A percentile compares a stretch with the other conserved stretches of the same genome.
Evolutionary conservation across 1,284 basidiomycete genomes (phyloP).

Genomic region (Apiotrichum porosum): DNA sequence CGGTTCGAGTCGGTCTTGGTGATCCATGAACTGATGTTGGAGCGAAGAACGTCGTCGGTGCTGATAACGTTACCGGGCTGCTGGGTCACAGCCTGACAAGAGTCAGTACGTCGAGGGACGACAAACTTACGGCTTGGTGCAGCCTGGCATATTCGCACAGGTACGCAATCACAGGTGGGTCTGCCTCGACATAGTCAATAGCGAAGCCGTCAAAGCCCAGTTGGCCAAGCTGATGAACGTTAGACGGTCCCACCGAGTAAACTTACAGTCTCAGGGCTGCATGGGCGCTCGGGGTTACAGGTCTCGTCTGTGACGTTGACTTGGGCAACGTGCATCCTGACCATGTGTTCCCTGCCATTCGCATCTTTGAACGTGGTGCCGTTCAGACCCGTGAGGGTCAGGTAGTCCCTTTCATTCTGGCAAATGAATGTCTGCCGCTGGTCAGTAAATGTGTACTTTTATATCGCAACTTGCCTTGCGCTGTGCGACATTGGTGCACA

Average conservation of each 20-base stretch:
- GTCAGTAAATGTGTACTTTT: slow-evolving; percentile 4
- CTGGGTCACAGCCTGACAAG: slow-evolving; percentile 36
- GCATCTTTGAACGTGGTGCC: slow-evolving; percentile 54
- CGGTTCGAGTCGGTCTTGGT: slow-evolving; percentile 15
- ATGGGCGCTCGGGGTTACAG: slow-evolving; percentile 25
- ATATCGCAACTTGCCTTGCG: slow-evolving; percentile 58
- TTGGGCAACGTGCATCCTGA: slow-evolving; percentile 23
- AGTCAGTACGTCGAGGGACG: slow-evolving; percentile 8
- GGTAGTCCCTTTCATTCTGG: slow-evolving; percentile 77
- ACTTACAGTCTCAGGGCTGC: slow-evolving; percentile 19
- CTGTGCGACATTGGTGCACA: slow-evolving; percentile 59
- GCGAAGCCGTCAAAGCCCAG: slow-evolving; percentile 79
- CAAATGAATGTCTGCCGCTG: slow-evolving; percentile 73
- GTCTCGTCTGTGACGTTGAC: slow-evolving; percentile 28
- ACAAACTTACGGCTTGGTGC: slow-evolving; percentile 65
- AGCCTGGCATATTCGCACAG: slow-evolving; percentile 59
- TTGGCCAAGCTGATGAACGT: slow-evolving; percentile 55
- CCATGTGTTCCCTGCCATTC: slow-evolving; percentile 6
- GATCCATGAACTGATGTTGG: slow-evolving; percentile 25
- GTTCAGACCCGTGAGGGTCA: slow-evolving; percentile 61
- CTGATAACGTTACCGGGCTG: slow-evolving; percentile 14
- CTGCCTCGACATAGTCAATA: slow-evolving; percentile 61
- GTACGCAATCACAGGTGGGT: slow-evolving; percentile 49
- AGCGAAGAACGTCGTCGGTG: slow-evolving; percentile 8
- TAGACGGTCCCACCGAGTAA: neutral